Percentiles rank a stretch among this genome's conserved stretches.
Evolutionary conservation across 2,329 filamentous ascomycete genomes (phyloP).

Genomic region (Exophiala lecanii-corni): DNA sequence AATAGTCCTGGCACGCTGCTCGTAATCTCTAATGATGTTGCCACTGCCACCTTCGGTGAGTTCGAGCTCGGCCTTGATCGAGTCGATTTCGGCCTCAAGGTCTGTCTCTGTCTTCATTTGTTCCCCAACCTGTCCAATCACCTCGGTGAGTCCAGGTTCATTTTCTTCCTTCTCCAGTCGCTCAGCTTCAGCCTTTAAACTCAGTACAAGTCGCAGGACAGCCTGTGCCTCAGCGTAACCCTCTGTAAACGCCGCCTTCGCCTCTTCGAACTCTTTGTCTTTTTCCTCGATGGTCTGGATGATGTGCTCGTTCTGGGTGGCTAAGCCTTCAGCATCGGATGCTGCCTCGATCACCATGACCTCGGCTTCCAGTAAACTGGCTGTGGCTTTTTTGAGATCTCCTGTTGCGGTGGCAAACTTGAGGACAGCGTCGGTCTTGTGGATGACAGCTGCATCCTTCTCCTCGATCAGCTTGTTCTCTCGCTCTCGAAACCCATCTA

Average conservation of each 20-base stretch:
- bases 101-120: conserved; percentile 55
- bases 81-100: conserved; percentile 68
- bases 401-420: conserved; percentile 58
- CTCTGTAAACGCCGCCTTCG: conserved; percentile 6
- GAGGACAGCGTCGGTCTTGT: conserved; percentile 53
- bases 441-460: conserved; percentile 52
- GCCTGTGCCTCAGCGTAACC: conserved; percentile 20
- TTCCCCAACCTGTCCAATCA: conserved; percentile 31
- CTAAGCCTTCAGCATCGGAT: conserved; percentile 73
- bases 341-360: conserved; percentile 71
- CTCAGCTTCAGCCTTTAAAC: conserved; percentile 30
- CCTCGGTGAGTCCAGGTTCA: conserved; percentile 14
- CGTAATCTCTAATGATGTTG: conserved; percentile 70
- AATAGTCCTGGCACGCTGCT: conserved; percentile 65
- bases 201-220: conserved; percentile 18
- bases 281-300: conserved; percentile 42
- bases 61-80: conserved; percentile 69
- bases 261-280: conserved; percentile 26
- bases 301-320: conserved; percentile 59
- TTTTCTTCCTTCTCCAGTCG: conserved; percentile 22
- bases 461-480: conserved; percentile 51
- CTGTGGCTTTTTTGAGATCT: conserved; percentile 57
- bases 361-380: conserved; percentile 63
- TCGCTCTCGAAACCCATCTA: conserved; percentile 41
- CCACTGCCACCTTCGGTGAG: conserved; percentile 65